A percentile compares a stretch with the other conserved stretches of the same genome.
These are phyloP conservation scores for Penicillium sp. DNA, from an alignment of 2,329 filamentous ascomycete species.

Conservation along the genomic window DNA sequence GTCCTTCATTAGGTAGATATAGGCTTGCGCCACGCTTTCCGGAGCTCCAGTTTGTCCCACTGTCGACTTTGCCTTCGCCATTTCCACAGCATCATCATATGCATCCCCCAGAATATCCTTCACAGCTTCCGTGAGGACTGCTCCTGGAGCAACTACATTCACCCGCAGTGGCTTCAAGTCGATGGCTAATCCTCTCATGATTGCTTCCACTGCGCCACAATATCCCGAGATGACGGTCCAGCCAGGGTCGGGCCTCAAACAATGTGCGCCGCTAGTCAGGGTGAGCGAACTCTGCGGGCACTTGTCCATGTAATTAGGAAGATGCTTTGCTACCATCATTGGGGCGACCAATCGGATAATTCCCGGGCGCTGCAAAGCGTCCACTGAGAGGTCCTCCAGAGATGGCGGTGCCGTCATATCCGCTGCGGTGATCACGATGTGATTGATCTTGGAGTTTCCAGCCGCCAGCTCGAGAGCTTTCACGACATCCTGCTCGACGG, in stretches of 20 bases:
- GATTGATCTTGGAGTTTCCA: background rate
- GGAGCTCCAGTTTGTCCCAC: background rate
- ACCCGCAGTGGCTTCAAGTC: background rate
- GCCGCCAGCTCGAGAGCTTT: too few relatives aligned
- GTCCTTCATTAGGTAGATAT: background rate
- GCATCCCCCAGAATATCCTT: background rate
- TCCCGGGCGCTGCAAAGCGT: background rate
- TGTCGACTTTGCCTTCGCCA: background rate
- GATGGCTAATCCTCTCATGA: background rate
- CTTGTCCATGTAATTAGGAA: background rate
- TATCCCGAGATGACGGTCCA: background rate
- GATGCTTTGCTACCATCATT: background rate
- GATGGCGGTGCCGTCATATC: background rate
- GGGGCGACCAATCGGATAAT: background rate
- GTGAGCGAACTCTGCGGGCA: background rate
- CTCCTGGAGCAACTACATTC: background rate
- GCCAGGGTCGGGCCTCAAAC: background rate
- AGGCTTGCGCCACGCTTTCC: background rate
- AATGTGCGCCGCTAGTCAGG: background rate
- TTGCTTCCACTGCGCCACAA: background rate
- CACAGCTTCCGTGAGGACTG: background rate
- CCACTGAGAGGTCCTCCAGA: background rate
- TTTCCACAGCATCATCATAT: background rate
- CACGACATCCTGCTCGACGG: too few relatives aligned
- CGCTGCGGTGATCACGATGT: background rate